Conservation (phyloP, 495 filamentous ascomycete species). For the Aspergillus funiculosus region DNA sequence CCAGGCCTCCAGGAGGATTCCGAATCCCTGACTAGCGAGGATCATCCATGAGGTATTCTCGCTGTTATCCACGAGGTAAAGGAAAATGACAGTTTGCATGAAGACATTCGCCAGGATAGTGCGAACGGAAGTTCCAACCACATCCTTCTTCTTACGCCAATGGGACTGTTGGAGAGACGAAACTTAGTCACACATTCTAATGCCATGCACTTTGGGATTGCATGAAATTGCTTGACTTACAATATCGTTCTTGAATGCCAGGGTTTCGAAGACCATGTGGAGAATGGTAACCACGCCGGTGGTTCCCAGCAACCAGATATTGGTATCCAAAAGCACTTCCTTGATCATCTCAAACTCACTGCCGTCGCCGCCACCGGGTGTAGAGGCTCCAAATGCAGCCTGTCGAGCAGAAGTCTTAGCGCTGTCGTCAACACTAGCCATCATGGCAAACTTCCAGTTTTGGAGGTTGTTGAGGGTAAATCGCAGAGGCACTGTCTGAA, state of each 20-base stretch:
- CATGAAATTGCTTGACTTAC: conserved; percentile 30
- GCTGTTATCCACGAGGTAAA: conserved; percentile 97
- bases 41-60: conserved; percentile 99
- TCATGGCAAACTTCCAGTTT: conserved; percentile 87
- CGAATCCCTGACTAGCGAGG: conserved; percentile 83
- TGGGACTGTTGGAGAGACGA: conserved; percentile 50
- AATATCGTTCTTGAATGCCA: conserved; percentile 97
- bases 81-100: conserved; percentile 94
- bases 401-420: conserved; percentile 73
- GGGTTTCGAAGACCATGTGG: conserved; percentile 91
- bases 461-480: conserved; percentile 75
- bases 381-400: conserved; percentile 56
- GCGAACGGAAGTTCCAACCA: conserved; percentile 89
- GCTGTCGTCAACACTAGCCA: conserved; percentile 79
- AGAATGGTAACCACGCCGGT: conserved; percentile 79
- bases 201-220: neutral
- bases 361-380: conserved; percentile 65
- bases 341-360: conserved; percentile 94
- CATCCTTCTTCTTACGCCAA: conserved; percentile 99
- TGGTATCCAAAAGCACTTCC: conserved; percentile 87
- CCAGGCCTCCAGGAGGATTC: conserved; percentile 94
- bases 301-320: conserved; percentile 79
- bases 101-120: conserved; percentile 97
- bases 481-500: conserved; percentile 73
- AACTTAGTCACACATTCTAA: conserved; percentile 17